A percentile compares a stretch with the other conserved stretches of the same genome.
Conservation (phyloP, 768 basidiomycete genomes). For the Cubamyces sp. region DNA sequence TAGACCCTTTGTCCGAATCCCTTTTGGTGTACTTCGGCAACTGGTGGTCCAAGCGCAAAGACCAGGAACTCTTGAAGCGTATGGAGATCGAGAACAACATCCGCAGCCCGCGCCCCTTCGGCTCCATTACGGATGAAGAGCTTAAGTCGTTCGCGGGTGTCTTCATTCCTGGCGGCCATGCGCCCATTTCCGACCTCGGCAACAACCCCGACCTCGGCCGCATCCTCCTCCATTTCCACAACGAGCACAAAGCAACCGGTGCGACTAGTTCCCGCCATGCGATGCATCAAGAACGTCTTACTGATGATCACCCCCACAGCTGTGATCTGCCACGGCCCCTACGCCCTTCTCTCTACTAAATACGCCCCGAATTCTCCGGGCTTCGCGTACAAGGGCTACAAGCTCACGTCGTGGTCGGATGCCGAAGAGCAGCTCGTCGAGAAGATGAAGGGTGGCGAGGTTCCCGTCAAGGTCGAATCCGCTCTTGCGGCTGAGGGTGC, state of each 20-base stretch:
- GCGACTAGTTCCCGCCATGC: neutral
- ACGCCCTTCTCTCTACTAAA: slow-evolving; percentile 34
- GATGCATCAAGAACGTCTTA: neutral
- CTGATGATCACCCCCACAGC: slow-evolving; percentile 7
- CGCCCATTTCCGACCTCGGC: slow-evolving; percentile 32
- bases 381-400: slow-evolving; percentile 36
- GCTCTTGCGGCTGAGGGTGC: slow-evolving; percentile 30
- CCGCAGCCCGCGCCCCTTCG: slow-evolving; percentile 29
- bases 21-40: slow-evolving; percentile 32
- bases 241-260: slow-evolving; percentile 32
- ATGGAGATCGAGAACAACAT: slow-evolving; percentile 31
- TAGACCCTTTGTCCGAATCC: slow-evolving; percentile 32
- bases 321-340: slow-evolving; percentile 33
- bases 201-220: slow-evolving; percentile 33
- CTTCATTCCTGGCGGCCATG: slow-evolving; percentile 37
- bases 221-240: slow-evolving; percentile 33
- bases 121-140: slow-evolving; percentile 30
- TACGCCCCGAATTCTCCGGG: slow-evolving; percentile 25
- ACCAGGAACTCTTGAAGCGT: slow-evolving; percentile 25
- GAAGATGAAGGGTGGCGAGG: slow-evolving; percentile 30
- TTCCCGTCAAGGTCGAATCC: slow-evolving; percentile 32
- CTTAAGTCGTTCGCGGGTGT: slow-evolving; percentile 31
- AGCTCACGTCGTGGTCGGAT: slow-evolving; percentile 36
- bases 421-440: slow-evolving; percentile 33
- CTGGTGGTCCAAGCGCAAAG: slow-evolving; percentile 29